phyloP scores from a whole-genome alignment of 345 rosid genomes.

The Psidium friedrichsthalianum region DNA sequence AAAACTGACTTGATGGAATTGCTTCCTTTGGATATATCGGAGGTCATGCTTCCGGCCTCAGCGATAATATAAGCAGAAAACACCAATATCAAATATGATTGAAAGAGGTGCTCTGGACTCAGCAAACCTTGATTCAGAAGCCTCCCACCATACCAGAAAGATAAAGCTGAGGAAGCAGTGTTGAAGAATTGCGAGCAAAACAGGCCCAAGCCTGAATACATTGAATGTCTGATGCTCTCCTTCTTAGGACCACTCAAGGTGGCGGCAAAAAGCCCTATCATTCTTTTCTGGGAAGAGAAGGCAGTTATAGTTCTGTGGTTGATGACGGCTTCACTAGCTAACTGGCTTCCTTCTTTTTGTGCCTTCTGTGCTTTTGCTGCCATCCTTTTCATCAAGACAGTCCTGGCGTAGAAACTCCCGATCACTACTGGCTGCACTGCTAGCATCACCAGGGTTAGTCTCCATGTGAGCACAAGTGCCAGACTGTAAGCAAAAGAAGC shows the following conservation, averaged over 20 bases:
- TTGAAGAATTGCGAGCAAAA: slow-evolving; percentile 50
- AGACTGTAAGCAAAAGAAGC: slow-evolving; percentile 37
- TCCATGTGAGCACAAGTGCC: slow-evolving; percentile 44
- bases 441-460: slow-evolving; percentile 44
- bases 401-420: slow-evolving; percentile 45
- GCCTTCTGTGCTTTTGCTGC: slow-evolving; percentile 53
- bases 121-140: slow-evolving; percentile 24
- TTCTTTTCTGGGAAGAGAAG: slow-evolving; percentile 59
- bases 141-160: slow-evolving; percentile 60
- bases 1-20: slow-evolving; percentile 36
- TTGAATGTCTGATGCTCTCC: slow-evolving; percentile 41
- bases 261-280: slow-evolving; percentile 33
- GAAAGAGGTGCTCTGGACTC: slow-evolving; percentile 41
- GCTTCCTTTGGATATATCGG: slow-evolving; percentile 51
- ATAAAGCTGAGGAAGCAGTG: slow-evolving; percentile 47
- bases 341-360: slow-evolving; percentile 61
- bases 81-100: slow-evolving; percentile 37
- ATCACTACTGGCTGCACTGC: slow-evolving; percentile 50
- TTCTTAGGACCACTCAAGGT: slow-evolving; percentile 48
- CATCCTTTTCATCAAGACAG: slow-evolving; percentile 45
- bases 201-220: slow-evolving; percentile 48
- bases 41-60: slow-evolving; percentile 66
- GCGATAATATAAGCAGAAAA: slow-evolving; percentile 60
- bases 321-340: slow-evolving; percentile 52
- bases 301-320: slow-evolving; percentile 73